Percentiles rank a stretch among this genome's conserved stretches.
phyloP scores from a whole-genome alignment of 305 asterid species.

The Fraxinus baroniana region DNA sequence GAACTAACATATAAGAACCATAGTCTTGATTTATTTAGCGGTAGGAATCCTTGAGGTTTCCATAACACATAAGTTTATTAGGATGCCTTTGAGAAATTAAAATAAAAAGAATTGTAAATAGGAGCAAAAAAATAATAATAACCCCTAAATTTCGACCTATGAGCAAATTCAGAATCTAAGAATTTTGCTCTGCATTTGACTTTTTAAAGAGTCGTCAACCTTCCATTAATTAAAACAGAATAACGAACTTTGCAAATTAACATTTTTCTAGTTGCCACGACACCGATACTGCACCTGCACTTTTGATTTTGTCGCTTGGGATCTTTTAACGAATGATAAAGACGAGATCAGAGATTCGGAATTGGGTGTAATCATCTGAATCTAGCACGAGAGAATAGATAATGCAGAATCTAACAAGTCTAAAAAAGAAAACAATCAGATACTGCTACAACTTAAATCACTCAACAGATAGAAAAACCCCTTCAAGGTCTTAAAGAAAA shows the following conservation, averaged over 20 bases:
- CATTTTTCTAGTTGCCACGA: not conserved
- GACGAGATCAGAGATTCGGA: not conserved
- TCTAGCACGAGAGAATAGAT: conserved; percentile 6
- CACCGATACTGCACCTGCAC: not conserved
- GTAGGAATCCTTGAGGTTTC: conserved; percentile 7
- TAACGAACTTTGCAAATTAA: not conserved
- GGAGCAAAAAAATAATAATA: not conserved
- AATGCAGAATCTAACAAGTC: conserved; percentile 16
- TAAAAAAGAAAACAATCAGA: conserved; percentile 13
- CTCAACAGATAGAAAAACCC: not conserved
- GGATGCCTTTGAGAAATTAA: not conserved
- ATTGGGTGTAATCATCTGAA: conserved; percentile 1
- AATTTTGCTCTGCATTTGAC: not conserved
- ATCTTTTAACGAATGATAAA: not conserved
- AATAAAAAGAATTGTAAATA: not conserved
- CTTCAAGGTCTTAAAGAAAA: not conserved
- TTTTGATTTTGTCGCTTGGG: not conserved
- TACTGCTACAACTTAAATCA: not conserved
- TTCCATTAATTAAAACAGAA: not conserved
- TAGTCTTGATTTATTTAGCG: not conserved
- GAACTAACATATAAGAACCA: conserved; percentile 1
- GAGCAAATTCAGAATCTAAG: not conserved
- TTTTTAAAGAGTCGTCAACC: not conserved
- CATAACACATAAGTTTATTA: not conserved
- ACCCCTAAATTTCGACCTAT: not conserved